A percentile compares a stretch with the other conserved stretches of the same genome.
Conservation (phyloP, 306 rosid species). For the Oxytropis ochrocephala region DNA sequence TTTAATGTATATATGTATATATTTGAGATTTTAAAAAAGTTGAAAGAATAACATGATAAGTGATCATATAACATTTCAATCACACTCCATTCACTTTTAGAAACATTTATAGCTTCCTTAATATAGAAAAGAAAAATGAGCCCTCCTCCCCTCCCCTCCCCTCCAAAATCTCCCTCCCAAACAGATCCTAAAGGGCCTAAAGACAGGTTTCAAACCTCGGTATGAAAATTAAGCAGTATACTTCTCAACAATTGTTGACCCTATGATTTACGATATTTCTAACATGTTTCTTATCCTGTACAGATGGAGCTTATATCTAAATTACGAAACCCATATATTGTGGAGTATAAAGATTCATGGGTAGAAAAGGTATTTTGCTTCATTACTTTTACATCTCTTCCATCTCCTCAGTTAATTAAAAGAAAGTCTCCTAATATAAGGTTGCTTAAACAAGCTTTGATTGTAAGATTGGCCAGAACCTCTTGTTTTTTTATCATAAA, state of each 20-base stretch:
- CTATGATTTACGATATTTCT: not conserved
- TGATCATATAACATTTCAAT: no score
- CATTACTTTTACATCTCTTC: not conserved
- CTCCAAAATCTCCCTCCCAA: no score
- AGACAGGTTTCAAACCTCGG: not conserved
- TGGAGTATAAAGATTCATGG: constrained; percentile 99
- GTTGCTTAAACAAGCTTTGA: constrained; percentile 8
- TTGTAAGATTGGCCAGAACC: constrained; percentile 9
- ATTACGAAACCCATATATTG: constrained; percentile 83
- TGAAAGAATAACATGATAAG: no score
- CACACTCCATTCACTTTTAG: no score
- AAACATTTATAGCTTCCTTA: no score
- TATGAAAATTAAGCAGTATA: constrained; percentile 3
- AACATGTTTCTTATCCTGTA: constrained; percentile 15
- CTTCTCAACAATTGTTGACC: not conserved
- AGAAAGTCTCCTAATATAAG: constrained; percentile 2
- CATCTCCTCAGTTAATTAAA: constrained; percentile 1
- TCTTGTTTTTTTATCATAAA: not conserved
- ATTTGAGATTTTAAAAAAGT: no score
- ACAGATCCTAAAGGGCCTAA: not conserved
- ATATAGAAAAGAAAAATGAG: no score
- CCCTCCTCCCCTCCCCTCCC: no score
- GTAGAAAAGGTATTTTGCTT: constrained; percentile 77
- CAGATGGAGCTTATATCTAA: constrained; percentile 97
- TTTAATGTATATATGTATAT: no score